Conservation (phyloP, 2,329 filamentous ascomycete species). For the Geosmithia flava region DNA sequence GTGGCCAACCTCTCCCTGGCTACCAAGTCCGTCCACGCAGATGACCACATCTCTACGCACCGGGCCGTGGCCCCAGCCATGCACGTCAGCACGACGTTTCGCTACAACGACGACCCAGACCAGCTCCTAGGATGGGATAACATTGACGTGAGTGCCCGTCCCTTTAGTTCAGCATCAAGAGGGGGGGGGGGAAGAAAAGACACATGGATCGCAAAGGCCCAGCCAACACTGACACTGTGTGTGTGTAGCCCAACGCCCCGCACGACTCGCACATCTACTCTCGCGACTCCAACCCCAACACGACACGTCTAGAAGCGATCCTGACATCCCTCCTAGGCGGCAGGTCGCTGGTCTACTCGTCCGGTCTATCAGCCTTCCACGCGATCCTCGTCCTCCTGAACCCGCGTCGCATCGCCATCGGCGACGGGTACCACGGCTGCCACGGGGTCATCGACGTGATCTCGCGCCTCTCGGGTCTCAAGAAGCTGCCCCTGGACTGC, state of each 20-base stretch:
- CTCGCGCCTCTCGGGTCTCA: conserved; percentile 61
- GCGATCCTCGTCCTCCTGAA: conserved; percentile 75
- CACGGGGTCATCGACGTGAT: conserved; percentile 72
- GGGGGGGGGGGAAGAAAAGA: no score
- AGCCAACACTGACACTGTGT: not conserved
- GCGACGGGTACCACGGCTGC: conserved; percentile 84
- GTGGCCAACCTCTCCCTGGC: conserved; percentile 34
- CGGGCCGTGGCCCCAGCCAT: conserved; percentile 78
- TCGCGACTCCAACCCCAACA: conserved; percentile 65
- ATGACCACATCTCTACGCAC: conserved; percentile 62
- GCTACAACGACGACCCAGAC: conserved; percentile 62
- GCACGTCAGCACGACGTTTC: conserved; percentile 85
- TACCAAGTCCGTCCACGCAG: conserved; percentile 69
- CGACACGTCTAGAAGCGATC: conserved; percentile 73
- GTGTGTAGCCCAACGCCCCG: conserved; percentile 30
- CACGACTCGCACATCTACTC: conserved; percentile 71
- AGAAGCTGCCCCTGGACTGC: conserved; percentile 60
- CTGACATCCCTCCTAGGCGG: conserved; percentile 63
- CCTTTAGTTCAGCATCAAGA: conserved; percentile 7
- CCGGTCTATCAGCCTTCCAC: conserved; percentile 80
- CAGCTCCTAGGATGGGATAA: conserved; percentile 41
- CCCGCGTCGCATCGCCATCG: conserved; percentile 72
- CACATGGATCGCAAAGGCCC: no score
- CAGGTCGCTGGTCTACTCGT: conserved; percentile 64
- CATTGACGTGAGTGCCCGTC: conserved; percentile 35